Evolutionary conservation across 2,329 filamentous ascomycete species (phyloP).

Genomic region (Helotiales sp.): DNA sequence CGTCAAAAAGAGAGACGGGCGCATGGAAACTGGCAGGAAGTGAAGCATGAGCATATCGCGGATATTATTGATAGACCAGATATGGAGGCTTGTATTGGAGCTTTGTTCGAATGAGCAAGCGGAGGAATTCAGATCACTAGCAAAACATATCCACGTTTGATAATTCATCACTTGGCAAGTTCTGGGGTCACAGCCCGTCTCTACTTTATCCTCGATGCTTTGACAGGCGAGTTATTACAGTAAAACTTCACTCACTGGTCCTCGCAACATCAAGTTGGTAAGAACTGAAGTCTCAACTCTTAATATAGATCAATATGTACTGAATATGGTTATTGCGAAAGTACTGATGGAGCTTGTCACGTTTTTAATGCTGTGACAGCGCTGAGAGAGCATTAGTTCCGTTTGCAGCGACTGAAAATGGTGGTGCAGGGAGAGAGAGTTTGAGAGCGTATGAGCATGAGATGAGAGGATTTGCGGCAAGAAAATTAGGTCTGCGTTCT

Average conservation of each 20-base stretch:
- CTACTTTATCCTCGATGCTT: conserved; percentile 16
- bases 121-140: no score
- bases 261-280: not conserved
- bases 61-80: no score
- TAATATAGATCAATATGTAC: conserved; percentile 2
- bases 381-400: conserved; percentile 17
- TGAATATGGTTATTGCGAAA: conserved; percentile 46
- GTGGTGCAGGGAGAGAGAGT: not conserved
- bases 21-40: no score
- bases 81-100: no score
- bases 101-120: no score
- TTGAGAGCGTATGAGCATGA: conserved; percentile 8
- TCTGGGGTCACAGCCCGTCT: conserved; percentile 41
- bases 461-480: conserved; percentile 10
- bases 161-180: no score
- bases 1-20: no score
- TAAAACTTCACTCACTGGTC: not conserved
- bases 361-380: conserved; percentile 23
- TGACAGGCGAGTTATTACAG: not conserved
- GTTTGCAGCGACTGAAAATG: conserved; percentile 1
- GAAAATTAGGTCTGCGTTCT: not conserved
- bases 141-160: no score
- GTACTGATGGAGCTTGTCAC: conserved; percentile 42
- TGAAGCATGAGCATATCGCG: no score
- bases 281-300: not conserved